Evolutionary conservation across 257 asterid species (phyloP).

Genomic region (Echium plantagineum): DNA sequence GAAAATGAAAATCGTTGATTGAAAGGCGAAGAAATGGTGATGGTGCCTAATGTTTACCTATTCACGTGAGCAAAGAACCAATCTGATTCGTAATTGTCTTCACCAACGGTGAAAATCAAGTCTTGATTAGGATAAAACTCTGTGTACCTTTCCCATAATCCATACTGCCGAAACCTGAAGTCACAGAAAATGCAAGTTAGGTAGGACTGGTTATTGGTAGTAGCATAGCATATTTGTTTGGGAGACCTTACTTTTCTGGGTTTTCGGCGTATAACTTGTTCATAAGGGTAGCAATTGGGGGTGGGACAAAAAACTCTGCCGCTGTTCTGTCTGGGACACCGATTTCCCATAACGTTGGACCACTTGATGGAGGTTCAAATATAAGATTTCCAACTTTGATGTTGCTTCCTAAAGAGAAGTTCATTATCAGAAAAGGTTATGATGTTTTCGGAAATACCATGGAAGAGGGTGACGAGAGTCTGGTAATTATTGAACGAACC

Average conservation of each 20-base stretch:
- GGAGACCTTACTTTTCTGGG: slow-evolving; percentile 36
- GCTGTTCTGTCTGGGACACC: slow-evolving; percentile 84
- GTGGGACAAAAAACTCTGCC: slow-evolving; percentile 67
- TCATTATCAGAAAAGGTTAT: neutral
- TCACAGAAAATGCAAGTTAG: neutral
- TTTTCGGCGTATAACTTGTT: slow-evolving; percentile 37
- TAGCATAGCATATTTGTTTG: neutral
- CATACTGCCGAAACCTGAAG: slow-evolving; percentile 72
- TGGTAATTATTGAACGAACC: slow-evolving; percentile 21
- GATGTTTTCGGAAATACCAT: neutral
- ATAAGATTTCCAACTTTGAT: slow-evolving; percentile 32
- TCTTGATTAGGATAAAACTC: slow-evolving; percentile 60
- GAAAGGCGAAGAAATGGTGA: neutral
- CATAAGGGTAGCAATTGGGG: slow-evolving; percentile 49
- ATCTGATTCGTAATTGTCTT: slow-evolving; percentile 35
- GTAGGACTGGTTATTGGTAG: neutral
- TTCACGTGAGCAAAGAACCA: slow-evolving; percentile 90
- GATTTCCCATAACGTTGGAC: slow-evolving; percentile 86
- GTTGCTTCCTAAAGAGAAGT: slow-evolving; percentile 27
- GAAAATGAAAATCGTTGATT: neutral
- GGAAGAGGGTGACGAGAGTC: neutral
- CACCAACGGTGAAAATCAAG: slow-evolving; percentile 46
- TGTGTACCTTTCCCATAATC: slow-evolving; percentile 80
- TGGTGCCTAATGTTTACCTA: slow-evolving; percentile 23
- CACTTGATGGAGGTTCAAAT: slow-evolving; percentile 55